Percentiles rank a stretch among this genome's conserved stretches.
Conservation (phyloP, 805 yeast species). For the Starmerella sp. region DNA sequence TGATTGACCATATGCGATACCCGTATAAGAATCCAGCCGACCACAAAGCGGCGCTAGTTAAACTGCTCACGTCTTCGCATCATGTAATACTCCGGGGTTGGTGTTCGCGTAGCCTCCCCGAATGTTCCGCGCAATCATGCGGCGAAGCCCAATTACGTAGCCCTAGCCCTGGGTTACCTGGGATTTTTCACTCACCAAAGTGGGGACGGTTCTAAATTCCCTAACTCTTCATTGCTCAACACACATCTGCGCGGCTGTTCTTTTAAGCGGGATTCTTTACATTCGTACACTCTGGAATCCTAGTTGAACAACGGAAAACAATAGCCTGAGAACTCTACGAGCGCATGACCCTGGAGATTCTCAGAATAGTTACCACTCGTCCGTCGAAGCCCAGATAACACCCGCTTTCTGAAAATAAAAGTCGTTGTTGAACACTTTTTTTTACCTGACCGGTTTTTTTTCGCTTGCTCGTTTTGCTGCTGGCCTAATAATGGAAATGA, state of each 20-base stretch:
- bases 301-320: background rate
- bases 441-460: conserved; percentile 13
- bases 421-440: conserved; percentile 5
- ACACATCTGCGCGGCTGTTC: background rate
- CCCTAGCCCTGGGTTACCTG: background rate
- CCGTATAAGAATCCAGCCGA: no score
- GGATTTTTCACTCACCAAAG: conserved; percentile 1
- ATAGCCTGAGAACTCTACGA: background rate
- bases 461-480: conserved; percentile 10
- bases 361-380: conserved; percentile 19
- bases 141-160: background rate
- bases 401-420: conserved; percentile 12
- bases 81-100: no score
- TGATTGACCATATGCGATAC: no score
- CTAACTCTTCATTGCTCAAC: background rate
- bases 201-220: background rate
- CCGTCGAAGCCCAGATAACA: conserved; percentile 21
- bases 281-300: background rate
- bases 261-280: background rate
- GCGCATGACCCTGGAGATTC: conserved; percentile 18
- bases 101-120: background rate
- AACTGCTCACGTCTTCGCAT: no score
- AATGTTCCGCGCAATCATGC: background rate
- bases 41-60: no score
- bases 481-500: conserved; percentile 8